Base-by-base conservation (phyloP, 2,329 filamentous ascomycete genomes). In the Cladosporium halotolerans region DNA sequence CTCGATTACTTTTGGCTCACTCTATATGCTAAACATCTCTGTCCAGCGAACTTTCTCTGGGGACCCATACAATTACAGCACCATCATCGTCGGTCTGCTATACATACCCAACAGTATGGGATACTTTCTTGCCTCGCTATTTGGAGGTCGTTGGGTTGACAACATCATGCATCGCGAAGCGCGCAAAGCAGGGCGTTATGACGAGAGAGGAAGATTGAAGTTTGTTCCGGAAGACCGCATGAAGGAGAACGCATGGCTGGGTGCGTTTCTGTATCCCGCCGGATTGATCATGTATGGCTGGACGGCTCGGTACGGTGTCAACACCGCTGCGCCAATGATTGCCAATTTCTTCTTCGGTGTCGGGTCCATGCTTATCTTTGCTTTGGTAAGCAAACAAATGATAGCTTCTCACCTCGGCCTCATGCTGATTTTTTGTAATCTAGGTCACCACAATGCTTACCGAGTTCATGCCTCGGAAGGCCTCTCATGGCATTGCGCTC, bases 181-280 rank as follows among this genome's bases (percentile, higher is more conserved):
- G 0, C 73, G 72, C n/a, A 83, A 66, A 34, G 86, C 85, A 0
- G 81, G 81, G 10, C 76, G 87, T 19, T 86, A 84, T 62, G 86
- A 89, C 60, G 78, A 77, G 34, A 70, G 80, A 36, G 88, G 87
- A 11, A 79, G 78, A 55, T 73, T 89, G 16, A 72, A 88, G 9
- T 86, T 82, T 63, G 74, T 82, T 2, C 89, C 89, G 0, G 89
- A 93, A 70, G 89, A 95, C 67, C 80, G 89, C 10, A 88, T 93
- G 81, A 77, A 84, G 41, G 86, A 92, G 65, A 93, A 95, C 65
- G 85, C 86, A 2, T 92, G 85, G 85, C 69, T 91, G 0, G 85
- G 85, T 3, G 84, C 84, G 0, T 73, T 82, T 3, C 60, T 91
- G 43, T 91, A 86, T 61, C 89, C 89, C 0, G 75, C 76, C 0